Base-by-base conservation (phyloP, 768 basidiomycete species). In the Postia placenta region DNA sequence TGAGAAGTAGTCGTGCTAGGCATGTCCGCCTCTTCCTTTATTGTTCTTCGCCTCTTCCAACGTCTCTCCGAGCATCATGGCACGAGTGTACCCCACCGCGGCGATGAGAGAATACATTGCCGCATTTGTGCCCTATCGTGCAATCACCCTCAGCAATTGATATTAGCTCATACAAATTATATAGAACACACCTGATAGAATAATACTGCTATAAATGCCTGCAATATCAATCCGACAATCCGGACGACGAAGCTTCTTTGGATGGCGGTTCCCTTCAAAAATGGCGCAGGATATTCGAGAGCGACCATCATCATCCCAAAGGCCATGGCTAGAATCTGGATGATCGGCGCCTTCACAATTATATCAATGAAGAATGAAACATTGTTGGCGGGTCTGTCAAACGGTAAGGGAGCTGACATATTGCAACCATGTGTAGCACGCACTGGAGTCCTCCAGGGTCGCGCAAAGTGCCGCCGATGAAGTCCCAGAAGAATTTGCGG, bases 401-500 rank as follows among this genome's bases (percentile, higher is more conserved):
- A 23, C 44, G 33, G 30, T 33, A 15, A 7, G 30, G 15, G 30
- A 7, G 15, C 30, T 7, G 30, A 39, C 22, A 28, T 23, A 45
- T 30, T 26, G 30, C 30, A 33, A 33, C 30, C 30, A 7, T 7
- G 30, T 33, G 54, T 24, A 25, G 19, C 44, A 24, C n/a, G 81
- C 55, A 89, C 87, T 89, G 86, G 22, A 87, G 49, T 46, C 87
- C 87, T 69, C 87, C 87, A 24, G 87, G 87, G 63, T 79, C 75
- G 53, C 87, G 84, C 49, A 90, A 63, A 49, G 75, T 83, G 41
- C 87, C 92, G 51, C 81, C 83, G n/a, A 92, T 70, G 63, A 95
- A 91, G 71, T 95, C 93, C 87, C 89, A 95, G 70, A 95, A 93
- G 78, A 91, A 95, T 71, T 95, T 95, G 67, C 91, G 87, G 70